Evolutionary conservation across 306 rosid genomes (phyloP).

Genomic region (Senna tora): DNA sequence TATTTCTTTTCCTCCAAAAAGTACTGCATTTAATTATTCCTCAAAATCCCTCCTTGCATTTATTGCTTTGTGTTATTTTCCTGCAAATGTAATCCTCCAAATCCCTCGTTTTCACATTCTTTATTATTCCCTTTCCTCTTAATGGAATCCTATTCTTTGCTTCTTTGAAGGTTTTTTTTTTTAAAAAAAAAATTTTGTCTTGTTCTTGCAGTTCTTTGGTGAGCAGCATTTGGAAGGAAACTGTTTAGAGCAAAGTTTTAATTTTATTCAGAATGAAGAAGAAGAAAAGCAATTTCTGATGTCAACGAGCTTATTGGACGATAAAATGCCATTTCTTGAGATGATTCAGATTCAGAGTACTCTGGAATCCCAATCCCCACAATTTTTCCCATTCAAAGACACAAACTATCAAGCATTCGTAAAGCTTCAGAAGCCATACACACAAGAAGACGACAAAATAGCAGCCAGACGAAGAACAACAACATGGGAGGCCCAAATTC

Average conservation of each 20-base stretch:
- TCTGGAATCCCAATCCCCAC: conserved; percentile 65
- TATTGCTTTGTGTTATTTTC: conserved; percentile 50
- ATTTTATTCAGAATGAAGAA: conserved; percentile 39
- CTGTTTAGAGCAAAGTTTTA: conserved; percentile 57
- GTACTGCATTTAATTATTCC: conserved; percentile 58
- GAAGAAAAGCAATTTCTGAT: conserved; percentile 41
- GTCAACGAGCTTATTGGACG: conserved; percentile 53
- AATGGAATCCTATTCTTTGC: conserved; percentile 43
- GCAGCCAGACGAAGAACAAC: conserved; percentile 22
- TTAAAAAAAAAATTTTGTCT: background rate
- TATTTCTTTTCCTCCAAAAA: conserved; percentile 26
- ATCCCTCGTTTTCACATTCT: conserved; percentile 44
- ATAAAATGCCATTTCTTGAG: conserved; percentile 79
- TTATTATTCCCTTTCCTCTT: conserved; percentile 39
- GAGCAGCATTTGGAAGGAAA: conserved; percentile 60
- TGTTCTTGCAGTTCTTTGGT: conserved; percentile 60
- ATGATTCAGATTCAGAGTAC: conserved; percentile 85
- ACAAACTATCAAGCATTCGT: conserved; percentile 73
- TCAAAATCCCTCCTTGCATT: conserved; percentile 51
- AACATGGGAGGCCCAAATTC: conserved; percentile 52
- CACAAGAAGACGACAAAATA: conserved; percentile 16
- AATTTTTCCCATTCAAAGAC: conserved; percentile 59
- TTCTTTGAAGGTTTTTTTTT: conserved; percentile 30
- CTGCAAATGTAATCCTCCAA: conserved; percentile 36
- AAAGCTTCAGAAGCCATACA: conserved; percentile 72